phyloP scores from a whole-genome alignment of 176 grass and related monocot genomes.

The Cocos nucifera region DNA sequence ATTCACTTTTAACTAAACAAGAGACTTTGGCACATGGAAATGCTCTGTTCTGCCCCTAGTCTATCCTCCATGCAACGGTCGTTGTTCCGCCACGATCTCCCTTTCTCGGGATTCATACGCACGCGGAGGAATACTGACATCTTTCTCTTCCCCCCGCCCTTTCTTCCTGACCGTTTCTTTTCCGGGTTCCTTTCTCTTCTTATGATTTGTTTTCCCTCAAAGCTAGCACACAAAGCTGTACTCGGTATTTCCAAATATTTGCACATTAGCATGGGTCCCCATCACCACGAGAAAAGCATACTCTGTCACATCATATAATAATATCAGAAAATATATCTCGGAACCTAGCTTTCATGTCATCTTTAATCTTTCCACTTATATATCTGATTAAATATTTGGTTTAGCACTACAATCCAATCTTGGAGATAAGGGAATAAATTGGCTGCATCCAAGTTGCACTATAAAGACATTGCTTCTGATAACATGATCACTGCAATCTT shows the following conservation, averaged over 20 bases:
- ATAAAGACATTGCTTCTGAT: constrained; percentile 47
- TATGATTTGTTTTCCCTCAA: constrained; percentile 26
- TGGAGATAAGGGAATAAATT: constrained; percentile 78
- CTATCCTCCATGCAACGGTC: constrained; percentile 18
- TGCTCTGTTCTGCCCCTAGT: constrained; percentile 5
- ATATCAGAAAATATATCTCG: constrained; percentile 40
- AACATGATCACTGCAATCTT: constrained; percentile 18
- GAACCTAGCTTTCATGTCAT: constrained; percentile 49
- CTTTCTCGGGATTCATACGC: constrained; percentile 40
- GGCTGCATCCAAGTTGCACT: constrained; percentile 24
- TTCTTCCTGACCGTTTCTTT: constrained; percentile 19
- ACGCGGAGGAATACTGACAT: constrained; percentile 7
- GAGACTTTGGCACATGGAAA: constrained; percentile 18
- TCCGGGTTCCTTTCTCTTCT: constrained; percentile 28
- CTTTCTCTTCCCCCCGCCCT: constrained; percentile 30
- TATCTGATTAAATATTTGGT: constrained; percentile 36
- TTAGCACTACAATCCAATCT: constrained; percentile 26
- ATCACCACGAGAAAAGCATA: constrained; percentile 61
- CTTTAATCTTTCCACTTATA: constrained; percentile 39
- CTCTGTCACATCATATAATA: constrained; percentile 60
- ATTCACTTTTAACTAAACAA: too few species aligned
- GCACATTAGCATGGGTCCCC: constrained; percentile 32
- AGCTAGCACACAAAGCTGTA: constrained; percentile 40
- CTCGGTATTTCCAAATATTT: too few species aligned
- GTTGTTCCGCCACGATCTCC: constrained; percentile 15